Percentiles rank a stretch among this genome's conserved stretches.
These are phyloP conservation scores for Pichia sp. DNA, from an alignment of 1,139 yeast species.

Conservation along the genomic window DNA sequence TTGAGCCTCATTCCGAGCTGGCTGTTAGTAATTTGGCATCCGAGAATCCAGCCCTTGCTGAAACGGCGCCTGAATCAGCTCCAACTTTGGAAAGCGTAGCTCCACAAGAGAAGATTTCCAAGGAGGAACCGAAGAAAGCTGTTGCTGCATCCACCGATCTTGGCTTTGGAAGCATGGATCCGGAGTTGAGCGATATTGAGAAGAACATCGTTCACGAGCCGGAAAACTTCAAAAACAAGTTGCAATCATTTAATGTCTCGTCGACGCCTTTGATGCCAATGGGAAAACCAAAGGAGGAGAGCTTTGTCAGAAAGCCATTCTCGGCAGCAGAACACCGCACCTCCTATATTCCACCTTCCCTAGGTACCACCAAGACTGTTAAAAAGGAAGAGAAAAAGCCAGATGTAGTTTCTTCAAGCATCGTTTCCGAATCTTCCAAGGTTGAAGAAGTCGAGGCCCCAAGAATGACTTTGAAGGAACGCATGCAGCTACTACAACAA, in stretches of 20 bases:
- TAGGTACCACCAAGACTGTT: conserved; percentile 21
- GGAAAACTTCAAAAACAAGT: conserved; percentile 36
- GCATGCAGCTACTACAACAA: conserved; percentile 79
- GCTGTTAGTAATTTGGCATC: too few relatives aligned
- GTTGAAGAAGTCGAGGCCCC: conserved; percentile 57
- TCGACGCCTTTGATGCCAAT: conserved; percentile 39
- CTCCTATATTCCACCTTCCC: conserved; percentile 41
- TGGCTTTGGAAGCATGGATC: neutral
- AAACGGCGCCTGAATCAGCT: neutral
- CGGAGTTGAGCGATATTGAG: conserved; percentile 6
- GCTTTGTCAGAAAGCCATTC: conserved; percentile 38
- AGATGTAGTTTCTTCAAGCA: conserved; percentile 26
- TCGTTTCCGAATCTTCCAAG: conserved; percentile 23
- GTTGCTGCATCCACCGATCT: neutral
- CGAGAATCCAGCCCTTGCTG: neutral
- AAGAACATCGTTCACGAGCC: conserved; percentile 15
- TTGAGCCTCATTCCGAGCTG: conserved; percentile 36
- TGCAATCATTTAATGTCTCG: conserved; percentile 41
- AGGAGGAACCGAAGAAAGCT: neutral
- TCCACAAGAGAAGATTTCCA: neutral
- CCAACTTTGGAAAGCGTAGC: too few relatives aligned
- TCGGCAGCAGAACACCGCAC: conserved; percentile 37
- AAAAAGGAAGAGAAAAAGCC: conserved; percentile 16
- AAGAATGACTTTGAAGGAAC: conserved; percentile 76
- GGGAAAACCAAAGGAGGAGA: conserved; percentile 33